These are phyloP conservation scores for Bjerkandera adusta DNA, from an alignment of 1,284 basidiomycete species.

Conservation along the genomic window DNA sequence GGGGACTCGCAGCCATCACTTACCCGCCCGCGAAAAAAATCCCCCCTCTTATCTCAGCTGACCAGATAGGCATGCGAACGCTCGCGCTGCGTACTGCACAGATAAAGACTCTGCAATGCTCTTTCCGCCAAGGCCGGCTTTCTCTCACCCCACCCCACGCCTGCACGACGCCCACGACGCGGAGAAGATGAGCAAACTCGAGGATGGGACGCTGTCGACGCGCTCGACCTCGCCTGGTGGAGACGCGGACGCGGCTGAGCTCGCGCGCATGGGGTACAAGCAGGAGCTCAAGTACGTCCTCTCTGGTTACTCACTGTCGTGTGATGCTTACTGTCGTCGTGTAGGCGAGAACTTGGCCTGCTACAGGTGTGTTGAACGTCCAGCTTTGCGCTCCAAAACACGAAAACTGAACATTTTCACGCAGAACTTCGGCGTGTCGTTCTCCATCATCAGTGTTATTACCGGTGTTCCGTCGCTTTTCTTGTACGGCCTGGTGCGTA, in stretches of 20 bases:
- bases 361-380: conserved; percentile 46
- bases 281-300: conserved; percentile 62
- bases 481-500: conserved; percentile 59
- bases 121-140: too few species aligned
- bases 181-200: too few species aligned
- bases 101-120: too few species aligned
- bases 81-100: too few species aligned
- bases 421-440: conserved; percentile 75
- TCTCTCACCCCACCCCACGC: too few species aligned
- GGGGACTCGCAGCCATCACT: too few species aligned
- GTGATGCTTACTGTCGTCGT: not conserved
- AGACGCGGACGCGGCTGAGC: conserved; percentile 53
- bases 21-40: too few species aligned
- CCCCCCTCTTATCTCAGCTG: too few species aligned
- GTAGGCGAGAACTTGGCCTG: conserved; percentile 53
- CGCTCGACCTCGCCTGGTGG: conserved; percentile 6
- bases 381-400: conserved; percentile 2
- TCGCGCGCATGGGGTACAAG: conserved; percentile 74
- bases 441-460: conserved; percentile 73
- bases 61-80: too few species aligned
- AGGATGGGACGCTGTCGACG: conserved; percentile 3
- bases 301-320: not conserved
- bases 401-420: conserved; percentile 9
- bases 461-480: conserved; percentile 69
- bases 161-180: too few species aligned